Evolutionary conservation across 106 monocot genomes (phyloP).

Genomic region (Dioscorea dumetorum): DNA sequence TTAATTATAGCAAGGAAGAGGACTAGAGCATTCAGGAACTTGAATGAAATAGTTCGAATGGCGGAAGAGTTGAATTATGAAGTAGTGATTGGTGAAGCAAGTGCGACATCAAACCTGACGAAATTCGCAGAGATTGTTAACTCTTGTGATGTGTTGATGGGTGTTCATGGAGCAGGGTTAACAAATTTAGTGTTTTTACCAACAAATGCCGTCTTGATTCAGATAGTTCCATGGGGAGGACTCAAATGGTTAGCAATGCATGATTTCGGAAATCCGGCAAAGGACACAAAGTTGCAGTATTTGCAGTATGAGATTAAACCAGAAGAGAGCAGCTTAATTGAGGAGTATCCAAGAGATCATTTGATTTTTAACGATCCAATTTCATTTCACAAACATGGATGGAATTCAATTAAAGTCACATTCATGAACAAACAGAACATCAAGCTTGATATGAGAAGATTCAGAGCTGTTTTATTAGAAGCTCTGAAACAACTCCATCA

Average conservation of each 20-base stretch:
- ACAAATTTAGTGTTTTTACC: slow-evolving; percentile 71
- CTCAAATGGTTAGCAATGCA: slow-evolving; percentile 42
- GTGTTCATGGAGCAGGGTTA: slow-evolving; percentile 77
- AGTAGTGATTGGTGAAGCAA: slow-evolving; percentile 27
- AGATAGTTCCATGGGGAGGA: slow-evolving; percentile 51
- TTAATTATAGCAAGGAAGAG: slow-evolving; percentile 40
- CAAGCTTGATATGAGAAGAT: slow-evolving; percentile 47
- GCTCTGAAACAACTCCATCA: slow-evolving; percentile 30
- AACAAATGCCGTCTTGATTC: slow-evolving; percentile 26
- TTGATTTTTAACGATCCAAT: slow-evolving; percentile 38
- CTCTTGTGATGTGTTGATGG: slow-evolving; percentile 71
- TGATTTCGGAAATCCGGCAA: slow-evolving; percentile 34
- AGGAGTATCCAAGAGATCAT: slow-evolving; percentile 37
- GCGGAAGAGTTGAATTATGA: slow-evolving; percentile 42
- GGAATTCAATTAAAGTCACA: slow-evolving; percentile 21
- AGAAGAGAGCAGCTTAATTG: slow-evolving; percentile 44
- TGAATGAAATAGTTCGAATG: slow-evolving; percentile 22
- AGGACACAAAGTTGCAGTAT: slow-evolving; percentile 32
- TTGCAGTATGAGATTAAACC: slow-evolving; percentile 34
- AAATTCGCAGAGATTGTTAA: slow-evolving; percentile 51
- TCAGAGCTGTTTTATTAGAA: slow-evolving; percentile 35
- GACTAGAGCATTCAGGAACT: slow-evolving; percentile 40
- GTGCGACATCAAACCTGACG: slow-evolving; percentile 10
- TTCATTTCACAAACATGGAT: slow-evolving; percentile 33
- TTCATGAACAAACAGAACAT: slow-evolving; percentile 45